Conservation (phyloP, 768 basidiomycete species). For the Pholiota conissans region DNA sequence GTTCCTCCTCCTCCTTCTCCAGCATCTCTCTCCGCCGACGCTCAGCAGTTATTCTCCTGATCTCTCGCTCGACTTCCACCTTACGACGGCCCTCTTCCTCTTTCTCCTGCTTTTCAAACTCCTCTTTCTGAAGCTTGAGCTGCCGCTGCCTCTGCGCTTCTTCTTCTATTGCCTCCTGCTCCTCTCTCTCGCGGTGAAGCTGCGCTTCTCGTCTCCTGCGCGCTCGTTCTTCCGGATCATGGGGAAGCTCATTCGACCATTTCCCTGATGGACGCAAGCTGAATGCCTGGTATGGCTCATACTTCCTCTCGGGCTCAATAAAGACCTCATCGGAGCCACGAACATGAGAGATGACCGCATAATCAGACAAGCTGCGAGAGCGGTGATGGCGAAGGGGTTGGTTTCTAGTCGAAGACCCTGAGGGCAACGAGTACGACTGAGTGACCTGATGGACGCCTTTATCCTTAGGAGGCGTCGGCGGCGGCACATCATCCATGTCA, state of each 20-base stretch:
- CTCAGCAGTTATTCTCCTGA: slow-evolving; percentile 34
- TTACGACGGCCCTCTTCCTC: slow-evolving; percentile 45
- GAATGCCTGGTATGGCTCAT: slow-evolving; percentile 11
- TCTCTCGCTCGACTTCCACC: slow-evolving; percentile 39
- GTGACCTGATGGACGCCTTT: slow-evolving; percentile 19
- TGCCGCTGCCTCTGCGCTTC: slow-evolving; percentile 44
- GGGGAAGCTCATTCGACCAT: slow-evolving; percentile 29
- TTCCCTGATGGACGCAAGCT: slow-evolving; percentile 34
- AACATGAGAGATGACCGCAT: slow-evolving; percentile 37
- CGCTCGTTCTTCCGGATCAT: slow-evolving; percentile 35
- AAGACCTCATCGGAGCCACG: slow-evolving; percentile 30
- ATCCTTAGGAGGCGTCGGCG: slow-evolving; percentile 51
- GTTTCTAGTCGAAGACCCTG: slow-evolving; percentile 1
- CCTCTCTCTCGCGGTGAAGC: slow-evolving; percentile 39
- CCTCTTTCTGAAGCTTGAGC: slow-evolving; percentile 43
- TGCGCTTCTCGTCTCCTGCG: slow-evolving; percentile 30
- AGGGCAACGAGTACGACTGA: slow-evolving; percentile 17
- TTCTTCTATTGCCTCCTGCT: slow-evolving; percentile 39
- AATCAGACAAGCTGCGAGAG: slow-evolving; percentile 40
- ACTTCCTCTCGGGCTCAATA: slow-evolving; percentile 15
- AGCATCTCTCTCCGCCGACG: slow-evolving; percentile 37
- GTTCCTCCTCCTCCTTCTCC: slow-evolving; percentile 49
- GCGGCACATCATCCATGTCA: slow-evolving; percentile 27
- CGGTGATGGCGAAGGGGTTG: slow-evolving; percentile 22
- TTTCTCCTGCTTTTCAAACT: slow-evolving; percentile 36